Base-by-base conservation (phyloP, 2,329 filamentous ascomycete species). In the Ophiostoma ulmi region DNA sequence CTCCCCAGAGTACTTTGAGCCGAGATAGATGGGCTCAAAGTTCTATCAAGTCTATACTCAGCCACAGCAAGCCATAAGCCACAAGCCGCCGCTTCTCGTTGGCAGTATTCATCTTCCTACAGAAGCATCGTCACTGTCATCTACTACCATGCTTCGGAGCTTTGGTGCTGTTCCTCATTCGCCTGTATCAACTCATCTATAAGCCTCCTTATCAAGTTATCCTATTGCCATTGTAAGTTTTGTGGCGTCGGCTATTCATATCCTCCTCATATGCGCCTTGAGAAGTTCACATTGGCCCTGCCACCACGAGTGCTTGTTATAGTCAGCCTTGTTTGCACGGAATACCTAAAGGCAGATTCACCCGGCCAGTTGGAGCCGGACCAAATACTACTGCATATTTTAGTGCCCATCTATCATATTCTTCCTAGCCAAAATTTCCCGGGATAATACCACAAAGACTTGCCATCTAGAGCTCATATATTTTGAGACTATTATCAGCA, bases 1-100 rank as follows among this genome's bases (percentile, higher is more conserved):
- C 67, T 52, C 68, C 1, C n/a, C 65, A 17, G 38, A 26, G 35
- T 69, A 69, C 8, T 70, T 70, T 65, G 31, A 39, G 48, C 5
- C 17, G 20, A 11, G n/a, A 20, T 55, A 39, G 41, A 26, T 26
- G 22, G 31, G 11, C 22, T 26, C 17, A 3, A 48, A 20, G 17
- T 20, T 48, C 17, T 14, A 13, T 22, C 5, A 10, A 14, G 11
- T 58, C 7, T 58, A 58, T 26, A 26, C 13, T 48, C 2, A 20
- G 17, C 44, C 44, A n/a, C 6, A 10, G 17, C 44, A 48, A 48
- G 44, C 44, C 44, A 6, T 20, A 48, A 48, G 7, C 44, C 5
- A 8, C 44, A 48, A 8, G 13, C 41, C 41, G 17, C 3, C 14
- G 3, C 14, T 44, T 20, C 41, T 14, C 13, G 41, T 20, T 48